Evolutionary conservation across 441 rosid species (phyloP), one percentile per base, ranked within the genome.

Genomic region (Arabidopsis lyrata): DNA sequence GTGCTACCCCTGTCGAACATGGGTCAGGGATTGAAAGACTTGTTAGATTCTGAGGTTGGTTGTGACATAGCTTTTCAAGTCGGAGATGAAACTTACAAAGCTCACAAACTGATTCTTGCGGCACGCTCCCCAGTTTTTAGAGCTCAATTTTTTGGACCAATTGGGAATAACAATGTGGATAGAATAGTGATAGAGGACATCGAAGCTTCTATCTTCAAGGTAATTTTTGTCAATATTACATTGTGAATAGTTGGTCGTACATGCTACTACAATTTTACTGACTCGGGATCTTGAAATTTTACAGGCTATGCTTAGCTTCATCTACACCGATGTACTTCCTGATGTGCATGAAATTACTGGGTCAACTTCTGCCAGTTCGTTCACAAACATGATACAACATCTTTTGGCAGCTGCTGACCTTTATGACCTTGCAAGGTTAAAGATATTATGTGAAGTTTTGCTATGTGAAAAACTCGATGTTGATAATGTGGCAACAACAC

Each of bases 291-390:
- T 45, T 60, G 22, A 5, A 53, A 34, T 60, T 73, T 34, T 78
- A 63, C 78, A 91, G 98, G 96, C 92, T 70, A 87, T 91, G 96
- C 95, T 94, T 55, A 77, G 78, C 74, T 94, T 86, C 77, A 86
- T 94, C 63, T 91, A 94, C 82, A 81, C 90, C 6, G 98, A 91
- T 76, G 77, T 77, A 79, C 87, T 91, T 71, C 97, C 97, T 63
- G 91, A 87, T 80, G 82, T 87, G 64, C 76, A 70, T 68, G 96
- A 87, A 77, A 80, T 88, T 73, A 85, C 87, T 2, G 91, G 92
- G 68, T 86, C 87, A 48, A 27, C 82, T 36, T 85, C 97, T 59
- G 55, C 82, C 59, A 74, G 82, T 76, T 76, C 88, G 39, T 83
- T 90, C 47, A 87, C 90, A 63, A 87, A 85, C 75, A 83, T 93